Evolutionary conservation across 345 rosid species (phyloP).

Genomic region (Pugionium dolabratum): DNA sequence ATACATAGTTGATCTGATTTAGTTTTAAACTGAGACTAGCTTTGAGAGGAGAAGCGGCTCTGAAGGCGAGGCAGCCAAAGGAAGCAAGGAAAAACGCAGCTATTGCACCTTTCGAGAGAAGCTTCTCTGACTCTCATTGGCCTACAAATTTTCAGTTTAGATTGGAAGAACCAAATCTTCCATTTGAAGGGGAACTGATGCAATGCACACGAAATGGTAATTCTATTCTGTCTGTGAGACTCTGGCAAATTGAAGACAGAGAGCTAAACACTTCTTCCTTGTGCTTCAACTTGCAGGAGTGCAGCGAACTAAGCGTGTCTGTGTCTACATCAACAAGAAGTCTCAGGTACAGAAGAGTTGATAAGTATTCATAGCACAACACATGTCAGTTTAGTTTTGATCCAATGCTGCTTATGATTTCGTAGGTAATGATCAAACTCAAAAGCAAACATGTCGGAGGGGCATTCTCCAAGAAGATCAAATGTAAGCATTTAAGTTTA

Average conservation of each 20-base stretch:
- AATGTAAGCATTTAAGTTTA: slow-evolving; percentile 34
- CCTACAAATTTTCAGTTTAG: slow-evolving; percentile 42
- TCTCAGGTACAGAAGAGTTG: slow-evolving; percentile 37
- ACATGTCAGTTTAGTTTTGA: slow-evolving; percentile 17
- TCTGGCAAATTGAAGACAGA: slow-evolving; percentile 4
- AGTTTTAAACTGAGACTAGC: slow-evolving; percentile 46
- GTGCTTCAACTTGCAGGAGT: slow-evolving; percentile 33
- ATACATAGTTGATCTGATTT: slow-evolving; percentile 17
- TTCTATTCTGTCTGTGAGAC: background rate
- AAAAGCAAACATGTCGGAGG: slow-evolving; percentile 48
- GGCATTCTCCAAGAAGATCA: slow-evolving; percentile 43
- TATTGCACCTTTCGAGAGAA: slow-evolving; percentile 74
- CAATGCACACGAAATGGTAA: slow-evolving; percentile 43
- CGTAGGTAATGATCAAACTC: slow-evolving; percentile 44
- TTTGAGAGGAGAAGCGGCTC: slow-evolving; percentile 86
- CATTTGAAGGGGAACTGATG: slow-evolving; percentile 40
- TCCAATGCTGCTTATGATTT: slow-evolving; percentile 25
- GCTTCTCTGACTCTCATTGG: slow-evolving; percentile 53
- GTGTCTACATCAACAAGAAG: slow-evolving; percentile 40
- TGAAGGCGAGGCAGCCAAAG: slow-evolving; percentile 73
- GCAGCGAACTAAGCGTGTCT: slow-evolving; percentile 39
- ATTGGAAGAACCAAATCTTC: slow-evolving; percentile 34
- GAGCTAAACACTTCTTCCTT: slow-evolving; percentile 19
- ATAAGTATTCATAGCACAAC: slow-evolving; percentile 24
- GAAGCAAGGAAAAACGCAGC: slow-evolving; percentile 87